Base-by-base conservation (phyloP, 23 red algal genomes). In the Gracilaria caudata region DNA sequence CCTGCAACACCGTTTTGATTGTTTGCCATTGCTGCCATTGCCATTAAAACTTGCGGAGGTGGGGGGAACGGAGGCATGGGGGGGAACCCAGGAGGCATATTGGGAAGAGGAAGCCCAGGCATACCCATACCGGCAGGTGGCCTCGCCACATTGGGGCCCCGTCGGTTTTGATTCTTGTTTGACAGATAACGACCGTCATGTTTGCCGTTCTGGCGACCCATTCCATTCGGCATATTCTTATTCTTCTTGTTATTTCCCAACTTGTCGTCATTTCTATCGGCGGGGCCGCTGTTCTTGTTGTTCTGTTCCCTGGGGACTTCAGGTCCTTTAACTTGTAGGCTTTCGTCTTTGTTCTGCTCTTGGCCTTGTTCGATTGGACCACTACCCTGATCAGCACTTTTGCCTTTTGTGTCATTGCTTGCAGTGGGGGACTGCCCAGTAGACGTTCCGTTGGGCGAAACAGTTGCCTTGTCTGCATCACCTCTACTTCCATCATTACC, bases 41-140 rank as follows among this genome's bases (percentile, higher is more conserved):
- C 85, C 85, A 89, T 89, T 0, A 89, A 78, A 74, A 89, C 58
- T 36, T 89, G 85, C 13, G 85, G 85, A 13, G 74, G 65, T 43
- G 82, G 85, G 21, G 85, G 85, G 49, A 89, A 89, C 6, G 85
- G 85, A 55, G 82, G 82, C 71, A 89, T 63, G 57, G 80, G 80
- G 4, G 85, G 85, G 61, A 89, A 89, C 14, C 85, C 85, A 7
- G 82, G 82, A 5, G 82, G 82, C 24, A 68, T 68, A 51, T 64
- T 64, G 26, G 82, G 82, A 17, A 86, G 47, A 3, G 82, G 82
- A 29, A 86, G n/a, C n/a, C 61, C 61, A 24, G 85, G 85, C 74
- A 89, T 66, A 45, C 44, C 44, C 51, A 89, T 89, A 55, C 85
- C 59, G 34, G 34, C 14, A 26, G 77, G 77, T 12, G 72, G 68